Evolutionary conservation across 2,329 filamentous ascomycete species (phyloP).

Genomic region (Fusarium transvaalense): DNA sequence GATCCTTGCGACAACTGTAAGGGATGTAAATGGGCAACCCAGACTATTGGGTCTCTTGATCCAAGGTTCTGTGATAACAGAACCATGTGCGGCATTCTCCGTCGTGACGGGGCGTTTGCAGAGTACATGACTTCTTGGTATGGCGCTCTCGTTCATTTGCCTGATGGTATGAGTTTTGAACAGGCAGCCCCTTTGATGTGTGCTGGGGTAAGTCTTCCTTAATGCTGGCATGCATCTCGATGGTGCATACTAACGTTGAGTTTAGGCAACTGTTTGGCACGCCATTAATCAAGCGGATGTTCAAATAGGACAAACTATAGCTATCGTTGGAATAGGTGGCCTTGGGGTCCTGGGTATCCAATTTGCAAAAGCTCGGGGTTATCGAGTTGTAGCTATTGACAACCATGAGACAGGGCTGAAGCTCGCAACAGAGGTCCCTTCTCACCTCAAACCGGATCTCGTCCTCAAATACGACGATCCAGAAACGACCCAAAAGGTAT

Average conservation of each 20-base stretch:
- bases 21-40: conserved; percentile 32
- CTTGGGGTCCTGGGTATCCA: conserved; percentile 47
- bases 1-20: conserved; percentile 33
- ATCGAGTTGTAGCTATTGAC: conserved; percentile 47
- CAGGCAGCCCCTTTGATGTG: conserved; percentile 39
- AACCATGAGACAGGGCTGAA: conserved; percentile 32
- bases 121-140: conserved; percentile 38
- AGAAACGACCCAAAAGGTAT: conserved; percentile 23
- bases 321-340: conserved; percentile 44
- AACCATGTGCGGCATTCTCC: conserved; percentile 32
- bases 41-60: conserved; percentile 24
- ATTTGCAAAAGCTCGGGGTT: conserved; percentile 48
- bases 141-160: conserved; percentile 26
- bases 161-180: conserved; percentile 32
- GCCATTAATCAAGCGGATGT: conserved; percentile 29
- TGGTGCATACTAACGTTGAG: neutral
- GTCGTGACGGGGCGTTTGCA: conserved; percentile 30
- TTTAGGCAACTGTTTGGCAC: conserved; percentile 39
- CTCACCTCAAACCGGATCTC: conserved; percentile 34
- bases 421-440: conserved; percentile 37
- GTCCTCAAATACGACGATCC: conserved; percentile 15
- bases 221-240: neutral
- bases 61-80: conserved; percentile 38
- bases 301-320: conserved; percentile 15
- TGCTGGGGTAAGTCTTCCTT: conserved; percentile 22